A percentile compares a stretch with the other conserved stretches of the same genome.
phyloP scores from a whole-genome alignment of 441 rosid genomes.

The Melastoma candidum region DNA sequence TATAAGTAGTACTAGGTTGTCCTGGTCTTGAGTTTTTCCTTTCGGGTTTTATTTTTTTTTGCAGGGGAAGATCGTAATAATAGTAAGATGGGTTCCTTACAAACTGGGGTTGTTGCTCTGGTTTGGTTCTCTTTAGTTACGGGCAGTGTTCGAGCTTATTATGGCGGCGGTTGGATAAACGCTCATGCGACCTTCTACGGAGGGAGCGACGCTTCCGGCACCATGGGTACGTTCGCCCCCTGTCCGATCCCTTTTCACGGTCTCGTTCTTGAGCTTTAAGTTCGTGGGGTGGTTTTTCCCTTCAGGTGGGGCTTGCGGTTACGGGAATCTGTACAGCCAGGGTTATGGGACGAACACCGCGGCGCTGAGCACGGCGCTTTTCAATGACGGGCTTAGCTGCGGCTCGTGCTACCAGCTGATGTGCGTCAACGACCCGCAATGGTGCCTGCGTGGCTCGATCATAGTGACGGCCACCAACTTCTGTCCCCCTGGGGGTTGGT shows the following conservation, averaged over 20 bases:
- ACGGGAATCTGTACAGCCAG: conserved; percentile 17
- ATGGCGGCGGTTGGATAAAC: conserved; percentile 9
- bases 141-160: too few species aligned
- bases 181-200: conserved; percentile 20
- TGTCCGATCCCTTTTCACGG: too few species aligned
- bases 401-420: conserved; percentile 12
- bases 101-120: too few species aligned
- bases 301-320: conserved; percentile 18
- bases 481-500: conserved; percentile 20
- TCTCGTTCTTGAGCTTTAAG: neutral
- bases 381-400: conserved; percentile 14
- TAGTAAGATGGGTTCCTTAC: too few species aligned
- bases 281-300: neutral
- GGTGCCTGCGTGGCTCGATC: conserved; percentile 17
- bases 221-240: conserved; percentile 10
- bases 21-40: too few species aligned
- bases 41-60: too few species aligned
- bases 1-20: too few species aligned
- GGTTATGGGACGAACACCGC: conserved; percentile 18
- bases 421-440: conserved; percentile 15
- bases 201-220: conserved; percentile 18
- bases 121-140: too few species aligned
- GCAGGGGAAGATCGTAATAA: too few species aligned
- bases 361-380: conserved; percentile 17
- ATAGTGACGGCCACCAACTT: conserved; percentile 16